Conservation (phyloP, 306 rosid species). For the Quercus bicolor region DNA sequence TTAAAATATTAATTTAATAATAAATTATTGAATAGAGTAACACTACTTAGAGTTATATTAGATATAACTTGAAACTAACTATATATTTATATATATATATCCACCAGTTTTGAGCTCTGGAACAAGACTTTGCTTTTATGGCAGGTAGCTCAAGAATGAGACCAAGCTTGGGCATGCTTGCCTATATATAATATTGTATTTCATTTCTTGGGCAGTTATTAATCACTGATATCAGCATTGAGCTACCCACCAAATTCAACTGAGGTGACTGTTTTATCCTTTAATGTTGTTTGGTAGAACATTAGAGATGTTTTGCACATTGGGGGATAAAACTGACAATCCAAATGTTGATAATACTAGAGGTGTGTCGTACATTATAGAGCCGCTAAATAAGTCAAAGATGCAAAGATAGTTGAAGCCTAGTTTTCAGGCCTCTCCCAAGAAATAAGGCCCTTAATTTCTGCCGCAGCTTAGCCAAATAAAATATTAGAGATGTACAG, state of each 20-base stretch:
- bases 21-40: no score
- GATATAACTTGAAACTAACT: no score
- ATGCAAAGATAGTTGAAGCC: slow-evolving; percentile 41
- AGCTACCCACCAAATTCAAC: slow-evolving; percentile 17
- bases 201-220: slow-evolving; percentile 8
- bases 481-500: slow-evolving; percentile 8
- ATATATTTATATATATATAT: no score
- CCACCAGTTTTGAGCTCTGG: slow-evolving; percentile 21
- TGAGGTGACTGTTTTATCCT: neutral
- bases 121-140: neutral
- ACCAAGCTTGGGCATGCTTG: slow-evolving; percentile 8
- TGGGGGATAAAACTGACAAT: neutral
- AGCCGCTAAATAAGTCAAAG: slow-evolving; percentile 55
- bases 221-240: neutral
- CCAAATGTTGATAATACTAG: slow-evolving; percentile 14
- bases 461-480: slow-evolving; percentile 35
- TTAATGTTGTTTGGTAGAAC: neutral
- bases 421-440: slow-evolving; percentile 42
- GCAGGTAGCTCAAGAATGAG: neutral
- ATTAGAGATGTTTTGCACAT: neutral
- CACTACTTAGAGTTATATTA: no score
- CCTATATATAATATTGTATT: neutral
- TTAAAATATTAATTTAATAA: no score
- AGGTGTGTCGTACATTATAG: slow-evolving; percentile 23
- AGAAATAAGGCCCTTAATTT: slow-evolving; percentile 48